phyloP scores from a whole-genome alignment of 108 stramenopile genomes.

The Fragilariopsis cylindrus region DNA sequence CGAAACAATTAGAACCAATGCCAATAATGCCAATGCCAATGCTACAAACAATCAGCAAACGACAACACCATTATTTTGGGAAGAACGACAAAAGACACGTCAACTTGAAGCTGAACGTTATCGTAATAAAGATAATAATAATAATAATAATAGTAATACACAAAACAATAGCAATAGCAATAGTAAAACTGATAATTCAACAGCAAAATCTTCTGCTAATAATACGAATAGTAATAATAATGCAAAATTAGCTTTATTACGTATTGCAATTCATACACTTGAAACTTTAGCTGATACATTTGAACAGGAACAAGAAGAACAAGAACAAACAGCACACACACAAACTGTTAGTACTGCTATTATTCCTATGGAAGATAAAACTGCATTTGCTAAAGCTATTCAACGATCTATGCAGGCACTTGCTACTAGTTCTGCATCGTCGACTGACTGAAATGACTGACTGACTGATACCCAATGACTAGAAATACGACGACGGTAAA shows the following conservation, averaged over 20 bases:
- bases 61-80: constrained; percentile 29
- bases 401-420: constrained; percentile 44
- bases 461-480: too few species aligned
- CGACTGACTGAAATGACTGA: neutral
- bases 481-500: too few species aligned
- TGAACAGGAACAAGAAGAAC: constrained; percentile 5
- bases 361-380: constrained; percentile 33
- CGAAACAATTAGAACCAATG: neutral
- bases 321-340: neutral
- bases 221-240: neutral
- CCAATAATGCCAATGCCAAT: too few species aligned
- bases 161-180: neutral
- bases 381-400: constrained; percentile 41
- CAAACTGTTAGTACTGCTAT: neutral
- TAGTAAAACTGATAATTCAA: neutral
- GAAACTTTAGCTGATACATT: constrained; percentile 32
- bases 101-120: constrained; percentile 34
- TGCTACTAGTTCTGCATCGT: neutral
- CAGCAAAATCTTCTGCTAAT: neutral
- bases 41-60: neutral
- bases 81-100: constrained; percentile 33
- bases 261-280: constrained; percentile 41
- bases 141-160: neutral
- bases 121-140: constrained; percentile 4
- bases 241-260: constrained; percentile 33